These are phyloP conservation scores for Pleurotus pulmonarius DNA, from an alignment of 768 basidiomycete genomes.

Conservation along the genomic window DNA sequence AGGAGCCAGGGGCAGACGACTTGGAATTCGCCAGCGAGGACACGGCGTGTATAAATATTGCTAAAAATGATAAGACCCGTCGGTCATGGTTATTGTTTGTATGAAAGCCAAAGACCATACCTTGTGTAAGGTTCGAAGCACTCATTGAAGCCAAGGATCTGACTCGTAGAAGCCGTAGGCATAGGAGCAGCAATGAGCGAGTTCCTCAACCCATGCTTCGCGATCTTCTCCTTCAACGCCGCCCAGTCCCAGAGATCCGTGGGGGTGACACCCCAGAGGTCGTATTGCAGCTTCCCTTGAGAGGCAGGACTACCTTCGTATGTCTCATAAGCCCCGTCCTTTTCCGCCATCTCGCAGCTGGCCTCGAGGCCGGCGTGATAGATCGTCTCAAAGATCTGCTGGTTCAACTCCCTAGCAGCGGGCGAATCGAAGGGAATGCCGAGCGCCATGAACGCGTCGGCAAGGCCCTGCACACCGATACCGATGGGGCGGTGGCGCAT, in stretches of 20 bases:
- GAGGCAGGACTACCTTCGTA: constrained; percentile 90
- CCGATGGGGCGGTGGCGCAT: constrained; percentile 98
- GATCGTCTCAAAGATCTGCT: constrained; percentile 98
- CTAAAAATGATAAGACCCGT: constrained; percentile 34
- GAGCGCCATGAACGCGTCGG: constrained; percentile 96
- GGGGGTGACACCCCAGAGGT: constrained; percentile 92
- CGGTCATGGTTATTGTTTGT: background rate
- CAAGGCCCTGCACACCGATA: constrained; percentile 95
- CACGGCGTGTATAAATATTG: constrained; percentile 98
- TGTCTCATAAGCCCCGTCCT: constrained; percentile 81
- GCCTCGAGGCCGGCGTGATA: constrained; percentile 94
- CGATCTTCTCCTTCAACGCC: constrained; percentile 81
- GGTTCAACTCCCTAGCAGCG: constrained; percentile 83
- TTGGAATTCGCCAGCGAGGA: constrained; percentile 99
- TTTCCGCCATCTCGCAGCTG: constrained; percentile 80
- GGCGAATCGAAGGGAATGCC: constrained; percentile 93
- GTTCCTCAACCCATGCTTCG: constrained; percentile 78
- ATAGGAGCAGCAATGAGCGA: constrained; percentile 93
- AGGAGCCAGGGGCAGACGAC: constrained; percentile 98
- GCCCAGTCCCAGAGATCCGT: constrained; percentile 94
- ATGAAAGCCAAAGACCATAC: constrained; percentile 31
- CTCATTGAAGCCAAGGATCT: constrained; percentile 97
- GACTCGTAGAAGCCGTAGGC: constrained; percentile 98
- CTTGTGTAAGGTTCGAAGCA: constrained; percentile 99
- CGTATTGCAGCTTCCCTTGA: constrained; percentile 86